phyloP scores from a whole-genome alignment of 2,329 filamentous ascomycete species.

The Monilinia aucupariae region DNA sequence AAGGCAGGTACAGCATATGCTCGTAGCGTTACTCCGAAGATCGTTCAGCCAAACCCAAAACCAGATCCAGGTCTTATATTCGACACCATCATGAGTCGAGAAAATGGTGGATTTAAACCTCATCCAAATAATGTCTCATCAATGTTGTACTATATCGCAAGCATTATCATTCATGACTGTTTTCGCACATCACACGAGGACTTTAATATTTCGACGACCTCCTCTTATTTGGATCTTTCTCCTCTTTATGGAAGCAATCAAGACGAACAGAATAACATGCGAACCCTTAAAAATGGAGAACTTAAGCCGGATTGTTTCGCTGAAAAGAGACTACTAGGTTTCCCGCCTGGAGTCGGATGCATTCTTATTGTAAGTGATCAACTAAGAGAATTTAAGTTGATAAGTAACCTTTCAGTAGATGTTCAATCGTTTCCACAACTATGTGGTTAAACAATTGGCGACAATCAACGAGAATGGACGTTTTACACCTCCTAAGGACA shows the following conservation, averaged over 20 bases:
- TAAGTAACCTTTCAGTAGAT: constrained; percentile 40
- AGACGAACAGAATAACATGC: constrained; percentile 47
- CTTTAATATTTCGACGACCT: constrained; percentile 20
- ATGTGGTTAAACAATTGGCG: constrained; percentile 70
- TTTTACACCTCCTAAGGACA: constrained; percentile 59
- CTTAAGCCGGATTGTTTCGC: constrained; percentile 67
- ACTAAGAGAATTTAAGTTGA: background rate
- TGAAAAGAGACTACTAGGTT: constrained; percentile 61
- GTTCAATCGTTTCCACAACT: constrained; percentile 82
- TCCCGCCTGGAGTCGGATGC: constrained; percentile 65
- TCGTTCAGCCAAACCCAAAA: constrained; percentile 50
- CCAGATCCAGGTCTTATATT: constrained; percentile 61
- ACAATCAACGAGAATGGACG: constrained; percentile 75
- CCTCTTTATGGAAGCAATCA: constrained; percentile 41
- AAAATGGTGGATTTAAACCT: constrained; percentile 29
- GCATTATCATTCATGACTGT: constrained; percentile 49
- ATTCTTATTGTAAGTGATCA: constrained; percentile 49
- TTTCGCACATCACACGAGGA: constrained; percentile 35
- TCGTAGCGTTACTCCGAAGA: constrained; percentile 54
- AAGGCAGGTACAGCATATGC: constrained; percentile 63
- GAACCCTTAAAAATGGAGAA: constrained; percentile 62
- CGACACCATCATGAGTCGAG: constrained; percentile 48
- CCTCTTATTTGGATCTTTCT: constrained; percentile 44
- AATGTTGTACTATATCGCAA: constrained; percentile 45
- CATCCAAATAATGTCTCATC: constrained; percentile 43